A percentile compares a stretch with the other conserved stretches of the same genome.
phyloP scores from a whole-genome alignment of 139 green algal species.

The Chlorella sp. region DNA sequence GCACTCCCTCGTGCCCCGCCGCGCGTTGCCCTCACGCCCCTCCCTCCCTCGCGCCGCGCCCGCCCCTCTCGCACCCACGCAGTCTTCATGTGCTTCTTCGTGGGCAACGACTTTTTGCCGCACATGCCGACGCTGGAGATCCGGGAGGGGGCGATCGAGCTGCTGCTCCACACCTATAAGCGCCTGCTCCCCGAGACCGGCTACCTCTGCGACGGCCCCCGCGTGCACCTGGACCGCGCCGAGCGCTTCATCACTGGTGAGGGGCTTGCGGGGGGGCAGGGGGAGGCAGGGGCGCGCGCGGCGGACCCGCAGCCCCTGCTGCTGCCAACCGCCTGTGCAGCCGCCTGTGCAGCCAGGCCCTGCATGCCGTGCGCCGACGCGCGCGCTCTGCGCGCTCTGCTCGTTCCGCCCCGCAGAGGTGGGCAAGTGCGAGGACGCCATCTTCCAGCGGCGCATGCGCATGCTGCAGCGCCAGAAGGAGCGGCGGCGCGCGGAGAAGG shows the following conservation, averaged over 20 bases:
- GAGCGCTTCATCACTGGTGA: conserved; percentile 94
- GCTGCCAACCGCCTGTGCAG: no score
- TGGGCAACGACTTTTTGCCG: conserved; percentile 99
- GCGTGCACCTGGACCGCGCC: conserved; percentile 81
- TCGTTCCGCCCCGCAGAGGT: no score
- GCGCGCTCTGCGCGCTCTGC: no score
- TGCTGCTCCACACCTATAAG: conserved; percentile 94
- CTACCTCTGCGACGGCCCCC: conserved; percentile 64
- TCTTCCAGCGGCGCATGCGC: conserved; percentile 92
- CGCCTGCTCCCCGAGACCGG: conserved; percentile 81
- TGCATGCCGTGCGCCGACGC: no score
- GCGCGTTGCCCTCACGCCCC: background rate
- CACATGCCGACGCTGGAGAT: conserved; percentile 99
- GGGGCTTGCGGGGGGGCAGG: no score
- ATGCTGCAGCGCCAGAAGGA: conserved; percentile 63
- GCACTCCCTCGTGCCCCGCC: background rate
- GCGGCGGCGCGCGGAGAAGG: conserved; percentile 12
- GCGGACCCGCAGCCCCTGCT: no score
- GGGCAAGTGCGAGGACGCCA: conserved; percentile 85
- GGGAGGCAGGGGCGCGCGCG: no score
- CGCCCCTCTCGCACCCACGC: conserved; percentile 2
- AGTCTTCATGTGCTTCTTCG: conserved; percentile 99
- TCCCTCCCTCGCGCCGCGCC: conserved; percentile 34
- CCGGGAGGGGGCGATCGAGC: conserved; percentile 91
- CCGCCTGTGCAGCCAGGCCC: no score